These are phyloP conservation scores for Rhododendron ovatum DNA, from an alignment of 148 eudicot species.

Conservation along the genomic window DNA sequence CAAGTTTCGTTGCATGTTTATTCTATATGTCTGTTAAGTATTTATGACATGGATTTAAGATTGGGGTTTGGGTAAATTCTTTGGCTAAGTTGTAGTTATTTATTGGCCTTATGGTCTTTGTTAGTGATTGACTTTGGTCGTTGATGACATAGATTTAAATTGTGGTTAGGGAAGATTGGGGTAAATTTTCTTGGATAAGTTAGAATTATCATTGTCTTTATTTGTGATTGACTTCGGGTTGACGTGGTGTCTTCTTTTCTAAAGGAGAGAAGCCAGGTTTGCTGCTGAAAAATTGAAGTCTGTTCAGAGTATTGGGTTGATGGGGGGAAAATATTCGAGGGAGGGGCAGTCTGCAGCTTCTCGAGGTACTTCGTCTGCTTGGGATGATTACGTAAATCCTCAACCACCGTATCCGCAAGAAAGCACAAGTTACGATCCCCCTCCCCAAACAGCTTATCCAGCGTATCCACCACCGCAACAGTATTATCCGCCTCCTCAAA, in stretches of 20 bases:
- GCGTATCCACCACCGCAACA: constrained; percentile 34
- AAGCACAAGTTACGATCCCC: constrained; percentile 27
- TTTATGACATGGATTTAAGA: not conserved
- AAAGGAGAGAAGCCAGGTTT: constrained; percentile 8
- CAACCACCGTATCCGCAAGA: constrained; percentile 38
- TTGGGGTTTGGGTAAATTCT: not conserved
- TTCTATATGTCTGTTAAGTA: not conserved
- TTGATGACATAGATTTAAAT: not conserved
- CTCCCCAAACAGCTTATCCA: constrained; percentile 32
- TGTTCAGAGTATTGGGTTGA: constrained; percentile 18
- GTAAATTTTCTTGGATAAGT: not conserved
- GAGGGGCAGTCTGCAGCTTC: constrained; percentile 27
- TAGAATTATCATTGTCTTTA: not conserved
- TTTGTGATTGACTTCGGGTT: not conserved
- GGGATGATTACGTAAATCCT: constrained; percentile 27
- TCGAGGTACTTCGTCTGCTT: constrained; percentile 21
- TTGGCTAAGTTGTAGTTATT: not conserved
- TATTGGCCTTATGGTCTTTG: not conserved
- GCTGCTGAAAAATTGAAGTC: constrained; percentile 1
- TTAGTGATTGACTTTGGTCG: not conserved
- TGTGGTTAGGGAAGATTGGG: not conserved
- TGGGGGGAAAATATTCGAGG: constrained; percentile 56
- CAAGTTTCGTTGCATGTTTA: constrained; percentile 7
- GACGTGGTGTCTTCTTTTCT: constrained; percentile 4
- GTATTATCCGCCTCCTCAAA: constrained; percentile 30